phyloP scores from a whole-genome alignment of 257 asterid genomes.

The Solanum lycopersicoides region DNA sequence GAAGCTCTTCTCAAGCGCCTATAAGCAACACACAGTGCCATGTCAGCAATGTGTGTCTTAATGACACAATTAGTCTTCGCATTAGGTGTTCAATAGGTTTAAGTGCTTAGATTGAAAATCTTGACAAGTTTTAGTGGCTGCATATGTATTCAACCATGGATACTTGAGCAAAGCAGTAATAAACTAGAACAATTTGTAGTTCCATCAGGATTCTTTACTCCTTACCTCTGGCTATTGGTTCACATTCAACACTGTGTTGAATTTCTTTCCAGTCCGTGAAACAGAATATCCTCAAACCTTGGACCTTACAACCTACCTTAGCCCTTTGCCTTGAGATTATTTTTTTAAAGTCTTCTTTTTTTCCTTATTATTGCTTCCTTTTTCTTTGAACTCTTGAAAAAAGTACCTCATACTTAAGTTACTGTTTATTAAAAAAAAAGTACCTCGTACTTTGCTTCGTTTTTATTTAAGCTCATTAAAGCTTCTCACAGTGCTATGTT shows the following conservation, averaged over 20 bases:
- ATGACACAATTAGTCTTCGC: neutral
- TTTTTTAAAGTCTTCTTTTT: neutral
- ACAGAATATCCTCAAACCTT: neutral
- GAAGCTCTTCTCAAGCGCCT: neutral
- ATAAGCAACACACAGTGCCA: neutral
- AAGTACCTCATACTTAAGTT: neutral
- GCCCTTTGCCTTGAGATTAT: neutral
- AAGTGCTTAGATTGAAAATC: neutral
- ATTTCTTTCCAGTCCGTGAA: neutral
- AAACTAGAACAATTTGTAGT: neutral
- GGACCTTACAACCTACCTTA: neutral
- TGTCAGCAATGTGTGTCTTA: neutral
- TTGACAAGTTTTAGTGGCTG: neutral
- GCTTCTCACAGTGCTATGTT: neutral
- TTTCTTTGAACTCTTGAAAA: neutral
- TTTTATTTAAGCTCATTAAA: neutral
- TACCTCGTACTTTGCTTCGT: neutral
- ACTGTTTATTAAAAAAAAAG: neutral
- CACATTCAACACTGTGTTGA: neutral
- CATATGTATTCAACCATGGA: neutral
- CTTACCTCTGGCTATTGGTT: neutral
- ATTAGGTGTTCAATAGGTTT: neutral
- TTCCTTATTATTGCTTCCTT: neutral
- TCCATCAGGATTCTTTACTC: neutral
- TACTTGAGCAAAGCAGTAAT: neutral